These are phyloP conservation scores for Climacium dendroides DNA, from an alignment of 225 moss, liverwort and hornwort species.

Conservation along the genomic window DNA sequence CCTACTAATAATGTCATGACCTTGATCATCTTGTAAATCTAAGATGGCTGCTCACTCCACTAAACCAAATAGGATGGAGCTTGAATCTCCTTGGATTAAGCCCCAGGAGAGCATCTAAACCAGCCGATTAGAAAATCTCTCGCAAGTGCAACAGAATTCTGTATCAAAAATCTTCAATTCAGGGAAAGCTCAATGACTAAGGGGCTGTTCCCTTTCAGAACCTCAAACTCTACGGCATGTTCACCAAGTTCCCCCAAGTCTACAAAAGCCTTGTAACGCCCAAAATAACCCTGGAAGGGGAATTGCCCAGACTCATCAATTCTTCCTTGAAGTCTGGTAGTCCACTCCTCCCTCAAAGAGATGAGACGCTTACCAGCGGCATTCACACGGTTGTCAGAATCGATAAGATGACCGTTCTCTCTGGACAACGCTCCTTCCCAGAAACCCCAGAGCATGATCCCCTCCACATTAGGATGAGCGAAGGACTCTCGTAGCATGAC, in stretches of 20 bases:
- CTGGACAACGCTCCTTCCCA: slow-evolving; percentile 72
- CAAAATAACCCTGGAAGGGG: slow-evolving; percentile 51
- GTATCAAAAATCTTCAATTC: background rate
- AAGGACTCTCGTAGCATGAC: slow-evolving; percentile 75
- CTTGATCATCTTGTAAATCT: background rate
- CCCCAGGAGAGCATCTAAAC: background rate
- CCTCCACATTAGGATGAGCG: slow-evolving; percentile 72
- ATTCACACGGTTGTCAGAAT: slow-evolving; percentile 59
- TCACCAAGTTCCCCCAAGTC: slow-evolving; percentile 25
- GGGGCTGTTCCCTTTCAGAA: slow-evolving; percentile 31
- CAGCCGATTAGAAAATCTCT: background rate
- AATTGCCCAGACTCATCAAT: slow-evolving; percentile 31
- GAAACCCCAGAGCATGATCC: slow-evolving; percentile 78
- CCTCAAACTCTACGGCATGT: slow-evolving; percentile 26
- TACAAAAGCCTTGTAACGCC: slow-evolving; percentile 38
- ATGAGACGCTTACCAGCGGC: slow-evolving; percentile 63
- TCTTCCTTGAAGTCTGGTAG: slow-evolving; percentile 23
- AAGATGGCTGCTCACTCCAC: background rate
- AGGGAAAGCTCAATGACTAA: slow-evolving; percentile 12
- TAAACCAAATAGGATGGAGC: background rate
- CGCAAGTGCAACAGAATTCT: background rate
- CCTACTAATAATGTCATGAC: background rate
- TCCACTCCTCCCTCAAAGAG: slow-evolving; percentile 71
- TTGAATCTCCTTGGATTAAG: background rate
- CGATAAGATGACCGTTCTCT: slow-evolving; percentile 54